Conservation (phyloP, 2,329 filamentous ascomycete genomes). For the Daldinia sp. region DNA sequence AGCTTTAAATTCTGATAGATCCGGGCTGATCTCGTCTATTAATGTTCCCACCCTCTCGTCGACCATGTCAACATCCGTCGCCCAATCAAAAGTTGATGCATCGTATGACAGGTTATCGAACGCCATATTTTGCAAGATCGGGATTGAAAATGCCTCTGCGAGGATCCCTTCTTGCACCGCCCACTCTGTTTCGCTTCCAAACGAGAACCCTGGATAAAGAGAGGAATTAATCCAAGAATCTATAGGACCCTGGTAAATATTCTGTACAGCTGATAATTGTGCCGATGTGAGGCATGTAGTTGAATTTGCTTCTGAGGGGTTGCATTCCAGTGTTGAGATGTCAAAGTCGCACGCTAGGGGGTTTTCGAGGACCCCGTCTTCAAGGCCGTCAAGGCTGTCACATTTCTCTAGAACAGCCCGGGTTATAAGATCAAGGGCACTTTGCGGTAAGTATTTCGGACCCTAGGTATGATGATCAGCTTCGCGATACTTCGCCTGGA, state of each 20-base stretch:
- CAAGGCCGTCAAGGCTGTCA: constrained; percentile 50
- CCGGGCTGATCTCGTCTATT: constrained; percentile 50
- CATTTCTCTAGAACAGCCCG: constrained; percentile 49
- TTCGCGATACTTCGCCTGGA: neutral
- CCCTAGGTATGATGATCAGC: constrained; percentile 22
- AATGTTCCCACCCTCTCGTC: constrained; percentile 45
- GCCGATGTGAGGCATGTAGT: constrained; percentile 44
- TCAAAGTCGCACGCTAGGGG: constrained; percentile 50
- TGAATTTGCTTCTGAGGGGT: constrained; percentile 16
- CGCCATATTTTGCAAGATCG: constrained; percentile 53
- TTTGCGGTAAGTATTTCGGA: constrained; percentile 36
- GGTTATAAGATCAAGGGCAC: constrained; percentile 46
- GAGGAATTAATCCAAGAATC: constrained; percentile 14
- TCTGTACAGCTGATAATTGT: constrained; percentile 46
- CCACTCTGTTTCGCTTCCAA: constrained; percentile 52
- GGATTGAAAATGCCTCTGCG: constrained; percentile 48
- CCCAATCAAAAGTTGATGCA: constrained; percentile 49
- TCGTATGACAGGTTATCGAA: constrained; percentile 50
- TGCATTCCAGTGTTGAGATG: constrained; percentile 45
- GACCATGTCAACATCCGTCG: constrained; percentile 46
- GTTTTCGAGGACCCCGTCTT: constrained; percentile 51
- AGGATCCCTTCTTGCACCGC: constrained; percentile 47
- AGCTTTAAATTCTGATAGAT: constrained; percentile 40
- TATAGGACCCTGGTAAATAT: constrained; percentile 43
- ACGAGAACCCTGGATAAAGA: constrained; percentile 52